Conservation (phyloP, 148 eudicot genomes). For the Rheum nobile region DNA sequence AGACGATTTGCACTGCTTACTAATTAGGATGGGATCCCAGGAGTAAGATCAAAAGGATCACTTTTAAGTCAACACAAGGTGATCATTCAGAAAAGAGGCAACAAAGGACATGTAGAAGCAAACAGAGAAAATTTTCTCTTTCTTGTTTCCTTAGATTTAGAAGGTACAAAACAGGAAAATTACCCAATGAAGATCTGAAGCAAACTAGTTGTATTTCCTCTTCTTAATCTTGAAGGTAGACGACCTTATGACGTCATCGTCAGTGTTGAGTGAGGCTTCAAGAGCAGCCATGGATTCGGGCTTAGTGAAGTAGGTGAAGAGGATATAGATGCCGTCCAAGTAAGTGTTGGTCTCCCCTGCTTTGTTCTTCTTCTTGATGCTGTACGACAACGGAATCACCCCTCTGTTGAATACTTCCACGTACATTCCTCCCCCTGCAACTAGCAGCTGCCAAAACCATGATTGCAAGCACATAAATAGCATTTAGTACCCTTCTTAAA, state of each 20-base stretch:
- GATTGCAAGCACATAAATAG: not conserved
- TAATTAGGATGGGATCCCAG: no score
- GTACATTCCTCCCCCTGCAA: constrained; percentile 78
- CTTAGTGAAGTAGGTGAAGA: constrained; percentile 88
- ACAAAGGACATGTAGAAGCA: not conserved
- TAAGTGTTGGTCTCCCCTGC: constrained; percentile 81
- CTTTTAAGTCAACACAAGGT: not conserved
- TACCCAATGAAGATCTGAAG: not conserved
- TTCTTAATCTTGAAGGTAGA: constrained; percentile 66
- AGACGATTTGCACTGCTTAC: no score
- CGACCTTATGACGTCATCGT: constrained; percentile 72
- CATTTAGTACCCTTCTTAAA: not conserved
- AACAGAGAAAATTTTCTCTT: not conserved
- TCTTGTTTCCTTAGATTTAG: not conserved
- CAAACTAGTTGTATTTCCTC: constrained; percentile 30
- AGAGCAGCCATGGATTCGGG: constrained; percentile 65
- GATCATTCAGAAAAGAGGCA: not conserved
- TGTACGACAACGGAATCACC: constrained; percentile 75
- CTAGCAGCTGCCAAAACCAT: constrained; percentile 46
- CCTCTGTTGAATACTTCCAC: constrained; percentile 87
- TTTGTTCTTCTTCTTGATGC: constrained; percentile 80
- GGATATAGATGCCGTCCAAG: constrained; percentile 83
- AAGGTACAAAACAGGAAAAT: not conserved
- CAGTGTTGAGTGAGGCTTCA: constrained; percentile 31
- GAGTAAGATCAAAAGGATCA: no score